Evolutionary conservation across 2,329 filamentous ascomycete species (phyloP), one percentile per base, ranked within the genome.

Genomic region (Bipolaris sorokiniana): DNA sequence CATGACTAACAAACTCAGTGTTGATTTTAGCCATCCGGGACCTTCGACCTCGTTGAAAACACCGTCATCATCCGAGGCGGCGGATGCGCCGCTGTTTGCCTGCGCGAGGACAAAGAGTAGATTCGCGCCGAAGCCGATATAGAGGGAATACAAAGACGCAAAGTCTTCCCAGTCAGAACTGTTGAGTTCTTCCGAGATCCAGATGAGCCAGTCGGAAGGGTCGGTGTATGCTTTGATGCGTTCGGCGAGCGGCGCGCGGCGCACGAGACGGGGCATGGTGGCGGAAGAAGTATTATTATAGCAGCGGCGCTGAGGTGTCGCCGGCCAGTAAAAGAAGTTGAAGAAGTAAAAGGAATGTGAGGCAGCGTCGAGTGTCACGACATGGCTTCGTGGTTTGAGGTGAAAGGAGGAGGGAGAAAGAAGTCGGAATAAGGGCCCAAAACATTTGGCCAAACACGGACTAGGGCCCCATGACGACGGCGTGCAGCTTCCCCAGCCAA

Each of bases 131-230:
- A 97, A 67, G 5, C 92, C 94, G 16, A 96, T 80, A 49, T 91
- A 88, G 5, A 87, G 85, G 23, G 91, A 90, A 75, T 91, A 89
- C 34, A 87, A 80, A 65, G 90, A 89, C 60, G 87, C 81, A 59
- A 86, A 80, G 18, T 94, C 91, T 66, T 97, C 91, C 88, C 92
- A 96, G 68, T 97, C 91, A 71, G 90, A 88, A 26, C 92, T 92
- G 74, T 97, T 93, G 58, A 99, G 84, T 78, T 97, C 91, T 75
- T 98, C 94, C 0, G 91, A 96, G 1, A 96, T 78, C 90, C 92
- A 97, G 16, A 99, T 86, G 51, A 95, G 80, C 71, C 94, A 90
- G 78, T 99, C 95, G 80, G 90, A 89, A 3, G 91, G 92, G 72
- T 98, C 94, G 57, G 97, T 81, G 76, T 87, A 87, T 54, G 90